Base-by-base conservation (phyloP, 2,329 filamentous ascomycete species). In the Penicillium paneum region DNA sequence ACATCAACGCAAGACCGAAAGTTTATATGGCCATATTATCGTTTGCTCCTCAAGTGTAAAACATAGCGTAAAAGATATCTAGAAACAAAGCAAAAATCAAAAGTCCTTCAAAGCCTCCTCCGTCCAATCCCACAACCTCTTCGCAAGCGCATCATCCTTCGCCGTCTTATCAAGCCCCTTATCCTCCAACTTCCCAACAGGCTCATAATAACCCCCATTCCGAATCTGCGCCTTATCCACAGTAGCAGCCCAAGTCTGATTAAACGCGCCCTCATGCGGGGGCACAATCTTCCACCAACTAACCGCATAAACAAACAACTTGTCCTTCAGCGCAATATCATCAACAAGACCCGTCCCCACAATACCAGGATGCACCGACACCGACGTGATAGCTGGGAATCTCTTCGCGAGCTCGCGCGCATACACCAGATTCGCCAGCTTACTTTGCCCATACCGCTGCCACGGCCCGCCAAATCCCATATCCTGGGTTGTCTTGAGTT, bases 341-440 rank as follows among this genome's bases (percentile, higher is more conserved):
- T 63, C 60, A 5, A 72, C 58, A 6, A 79, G 49, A 1, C 63
- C 66, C 0, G 76, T 79, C 3, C 61, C 56, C 28, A 78, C 73
- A 4, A 73, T 64, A 2, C 76, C 78, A 0, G 77, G 78, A 52
- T 78, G 73, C 1, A 79, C 55, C 0, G 72, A 60, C 3, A 76
- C 67, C 8, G 64, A 61, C 1, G 65, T 70, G 21, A 79, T 67
- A 8, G 62, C 55, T 0, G 75, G 71, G 46, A 78, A 72, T 11
- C 66, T 69, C 32, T 64, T 58, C 1, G 76, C 71, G 3, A 81
- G 61, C 46, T 76, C 71, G 8, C 65, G 62, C 3, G 74, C 68
- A 60, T 75, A 78, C 3, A 79, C 66, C 5, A 80, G 60, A 55
- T 79, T 77, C 0, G 80, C 79, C 2, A 81, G 64, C 59, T 82